phyloP scores from a whole-genome alignment of 495 filamentous ascomycete species.

The Entonaema liquescens region DNA sequence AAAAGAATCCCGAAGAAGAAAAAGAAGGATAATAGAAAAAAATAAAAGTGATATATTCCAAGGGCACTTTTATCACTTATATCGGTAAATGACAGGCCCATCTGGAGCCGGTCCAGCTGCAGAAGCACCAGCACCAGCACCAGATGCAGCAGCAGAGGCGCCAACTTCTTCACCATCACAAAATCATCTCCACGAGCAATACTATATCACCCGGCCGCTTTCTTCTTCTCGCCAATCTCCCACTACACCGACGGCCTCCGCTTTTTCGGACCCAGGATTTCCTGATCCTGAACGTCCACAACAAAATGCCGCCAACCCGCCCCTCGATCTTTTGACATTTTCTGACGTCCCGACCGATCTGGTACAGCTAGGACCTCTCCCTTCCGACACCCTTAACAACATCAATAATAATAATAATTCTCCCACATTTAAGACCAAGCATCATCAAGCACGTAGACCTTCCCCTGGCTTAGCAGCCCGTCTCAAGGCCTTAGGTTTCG shows the following conservation, averaged over 20 bases:
- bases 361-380: slow-evolving; percentile 48
- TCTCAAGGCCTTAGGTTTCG: slow-evolving; percentile 75
- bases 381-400: slow-evolving; percentile 27
- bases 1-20: neutral
- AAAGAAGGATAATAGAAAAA: slow-evolving; percentile 4
- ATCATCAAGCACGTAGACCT: slow-evolving; percentile 60
- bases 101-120: slow-evolving; percentile 40
- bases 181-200: slow-evolving; percentile 20
- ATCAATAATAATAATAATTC: slow-evolving; percentile 24
- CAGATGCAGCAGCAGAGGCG: slow-evolving; percentile 31
- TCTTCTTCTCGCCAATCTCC: slow-evolving; percentile 35
- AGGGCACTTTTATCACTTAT: slow-evolving; percentile 17
- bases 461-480: slow-evolving; percentile 81
- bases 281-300: slow-evolving; percentile 33
- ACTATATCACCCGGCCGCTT: slow-evolving; percentile 20
- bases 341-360: slow-evolving; percentile 53
- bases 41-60: slow-evolving; percentile 27
- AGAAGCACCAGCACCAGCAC: slow-evolving; percentile 35
- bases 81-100: slow-evolving; percentile 41
- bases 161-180: slow-evolving; percentile 15
- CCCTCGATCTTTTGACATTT: slow-evolving; percentile 50
- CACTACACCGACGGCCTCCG: slow-evolving; percentile 32
- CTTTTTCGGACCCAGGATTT: slow-evolving; percentile 43
- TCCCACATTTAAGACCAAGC: slow-evolving; percentile 27
- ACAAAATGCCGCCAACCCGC: slow-evolving; percentile 41